Evolutionary conservation across 164 flowering plant species (phyloP), one percentile per base, ranked within the genome.

Genomic region (Stephania cephalantha): DNA sequence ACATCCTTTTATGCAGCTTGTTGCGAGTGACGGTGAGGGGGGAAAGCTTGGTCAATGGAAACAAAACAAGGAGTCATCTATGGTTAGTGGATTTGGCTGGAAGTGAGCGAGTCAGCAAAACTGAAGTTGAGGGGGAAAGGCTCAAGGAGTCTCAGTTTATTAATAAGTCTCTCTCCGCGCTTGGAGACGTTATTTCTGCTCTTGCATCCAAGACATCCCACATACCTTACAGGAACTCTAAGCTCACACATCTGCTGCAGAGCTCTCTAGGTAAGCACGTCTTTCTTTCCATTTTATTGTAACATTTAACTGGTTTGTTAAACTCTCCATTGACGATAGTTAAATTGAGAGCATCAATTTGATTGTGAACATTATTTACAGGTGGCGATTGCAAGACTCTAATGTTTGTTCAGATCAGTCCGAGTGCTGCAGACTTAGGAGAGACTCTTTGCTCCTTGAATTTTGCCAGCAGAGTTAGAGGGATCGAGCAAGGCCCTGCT

Each of bases 351-450:
- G 12, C 55, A 9, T 50, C 29, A 17, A 44, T 58, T 7, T 44
- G 29, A 44, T 20, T 44, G 48, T 29, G 64, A 31, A 67, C 48
- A 55, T 15, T 63, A 74, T 31, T 69, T 18, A 78, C 85, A 93
- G 98, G 98, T 29, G 97, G 98, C 70, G 97, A 93, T 82, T 93
- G 95, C 88, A 93, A 93, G 84, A 91, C 98, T 6, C 48, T 93
- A 67, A 93, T 93, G 98, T 89, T 91, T 83, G 98, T 93, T 48
- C 97, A 93, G 80, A 87, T 91, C 44, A 91, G 98, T 79, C 97
- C 97, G 61, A 86, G 87, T 82, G 45, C 83, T 61, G 77, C 89
- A 8, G 97, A 91, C 78, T 75, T 87, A 61, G 94, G 92, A 69
- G 98, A 93, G 84, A 93, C 97, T 11, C 82, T 91, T 8, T 91